Base-by-base conservation (phyloP, 2,329 filamentous ascomycete species). In the Cladobotryum protrusum region DNA sequence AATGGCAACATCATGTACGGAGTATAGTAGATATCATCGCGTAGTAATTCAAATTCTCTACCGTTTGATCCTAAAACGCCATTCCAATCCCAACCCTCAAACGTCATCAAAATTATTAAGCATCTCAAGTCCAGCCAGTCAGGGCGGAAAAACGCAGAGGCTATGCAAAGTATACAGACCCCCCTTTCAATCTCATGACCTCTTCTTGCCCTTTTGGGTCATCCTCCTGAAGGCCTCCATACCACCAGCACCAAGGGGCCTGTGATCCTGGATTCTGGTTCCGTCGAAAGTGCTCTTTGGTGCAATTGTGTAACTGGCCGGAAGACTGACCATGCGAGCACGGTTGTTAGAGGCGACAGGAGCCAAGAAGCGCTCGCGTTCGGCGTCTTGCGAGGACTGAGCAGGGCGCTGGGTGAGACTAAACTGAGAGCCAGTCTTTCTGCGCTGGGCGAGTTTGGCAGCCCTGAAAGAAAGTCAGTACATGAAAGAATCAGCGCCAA, bases 221-320 rank as follows among this genome's bases (percentile, higher is more conserved):
- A 85, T 83, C 68, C 75, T 81, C 54, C 79, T 74, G 69, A 85
- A 85, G 1, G 82, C 81, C 56, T 83, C 81, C 64, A 81, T 72
- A 52, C 81, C 82, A 53, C 74, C 75, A n/a, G 81, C 75, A 46
- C 82, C 82, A 54, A 85, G 78, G 11, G 82, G 82, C 39, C 79
- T 72, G 55, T 78, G 78, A 55, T 81, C 78, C 5, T 73, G 67
- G 4, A 68, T 72, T 37, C 72, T 69, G 24, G 67, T 67, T 17
- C 76, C 73, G 56, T 82, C 78, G 57, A 82, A 84, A 0, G 78
- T 84, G 63, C 81, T 85, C 62, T 74, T 75, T 5, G 79, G 79
- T 8, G 79, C 79, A 55, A 83, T 75, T 7, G 76, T 80, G 63
- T 82, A 83, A 58, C 75, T 78, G 45, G 75, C 71, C 1, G 78